These are phyloP conservation scores for Thermomucor indicae-seudaticae DNA, from an alignment of 371 early-diverging fungal genomes.

Conservation along the genomic window DNA sequence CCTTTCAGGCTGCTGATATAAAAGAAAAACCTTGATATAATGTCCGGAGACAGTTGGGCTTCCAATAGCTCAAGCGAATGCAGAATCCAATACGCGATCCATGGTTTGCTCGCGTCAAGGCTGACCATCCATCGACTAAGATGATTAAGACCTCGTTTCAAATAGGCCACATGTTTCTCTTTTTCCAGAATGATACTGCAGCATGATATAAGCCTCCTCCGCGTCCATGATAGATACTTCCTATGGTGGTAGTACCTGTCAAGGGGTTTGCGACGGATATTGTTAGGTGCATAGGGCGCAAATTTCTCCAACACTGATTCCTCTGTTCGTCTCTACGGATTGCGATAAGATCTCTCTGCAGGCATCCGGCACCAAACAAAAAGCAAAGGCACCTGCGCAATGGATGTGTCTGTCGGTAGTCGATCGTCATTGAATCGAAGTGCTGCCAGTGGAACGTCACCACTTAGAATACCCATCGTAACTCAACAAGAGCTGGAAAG, in stretches of 20 bases:
- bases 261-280: constrained; percentile 13
- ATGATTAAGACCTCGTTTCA: constrained; percentile 43
- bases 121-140: constrained; percentile 60
- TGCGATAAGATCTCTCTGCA: not conserved
- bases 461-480: constrained; percentile 30
- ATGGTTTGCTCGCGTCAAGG: constrained; percentile 89
- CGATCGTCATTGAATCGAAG: constrained; percentile 42
- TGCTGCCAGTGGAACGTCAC: constrained; percentile 13
- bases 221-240: too few relatives aligned
- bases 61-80: constrained; percentile 81
- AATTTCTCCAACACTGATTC: constrained; percentile 28
- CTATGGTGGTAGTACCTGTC: too few relatives aligned
- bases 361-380: not conserved
- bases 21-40: constrained; percentile 38
- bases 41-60: constrained; percentile 28
- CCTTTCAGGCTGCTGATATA: not conserved
- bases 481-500: not conserved
- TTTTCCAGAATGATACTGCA: constrained; percentile 46
- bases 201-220: too few relatives aligned
- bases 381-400: constrained; percentile 39
- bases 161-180: constrained; percentile 55
- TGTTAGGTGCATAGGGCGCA: constrained; percentile 30
- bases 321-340: constrained; percentile 27
- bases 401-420: constrained; percentile 48
- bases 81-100: constrained; percentile 89